Conservation (phyloP, 2,329 filamentous ascomycete genomes). For the Aspergillus proliferans region DNA sequence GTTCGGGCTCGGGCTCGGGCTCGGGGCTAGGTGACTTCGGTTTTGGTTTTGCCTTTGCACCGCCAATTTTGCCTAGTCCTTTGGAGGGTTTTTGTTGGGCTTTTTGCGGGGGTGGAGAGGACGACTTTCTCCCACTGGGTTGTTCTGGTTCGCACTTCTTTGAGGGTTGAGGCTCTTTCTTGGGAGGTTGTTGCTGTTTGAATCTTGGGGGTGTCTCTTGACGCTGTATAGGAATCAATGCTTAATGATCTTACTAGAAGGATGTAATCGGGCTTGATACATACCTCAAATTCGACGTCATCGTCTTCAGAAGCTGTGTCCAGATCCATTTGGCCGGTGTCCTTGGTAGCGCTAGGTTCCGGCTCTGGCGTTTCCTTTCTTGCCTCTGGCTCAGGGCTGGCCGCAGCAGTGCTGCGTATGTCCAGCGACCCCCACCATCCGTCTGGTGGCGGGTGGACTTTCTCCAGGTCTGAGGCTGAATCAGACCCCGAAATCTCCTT, state of each 20-base stretch:
- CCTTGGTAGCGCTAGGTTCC: not conserved
- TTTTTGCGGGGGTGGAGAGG: conserved; percentile 5
- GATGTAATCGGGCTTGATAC: not conserved
- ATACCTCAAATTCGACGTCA: conserved; percentile 35
- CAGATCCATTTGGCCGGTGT: conserved; percentile 10
- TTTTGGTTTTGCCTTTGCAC: conserved; percentile 21
- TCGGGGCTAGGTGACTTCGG: not conserved
- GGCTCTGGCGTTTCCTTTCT: not conserved
- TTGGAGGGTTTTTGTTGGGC: conserved; percentile 5
- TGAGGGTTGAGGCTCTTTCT: conserved; percentile 1
- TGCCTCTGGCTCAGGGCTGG: conserved; percentile 1
- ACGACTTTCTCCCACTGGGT: conserved; percentile 1
- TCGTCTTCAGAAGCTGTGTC: conserved; percentile 22
- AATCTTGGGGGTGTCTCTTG: conserved; percentile 31
- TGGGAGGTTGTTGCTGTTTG: conserved; percentile 10
- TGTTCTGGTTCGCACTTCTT: conserved; percentile 5
- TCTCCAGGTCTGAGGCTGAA: conserved; percentile 3
- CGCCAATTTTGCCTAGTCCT: conserved; percentile 26
- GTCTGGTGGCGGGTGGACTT: conserved; percentile 14
- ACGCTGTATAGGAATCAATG: conserved; percentile 17
- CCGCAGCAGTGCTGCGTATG: conserved; percentile 1
- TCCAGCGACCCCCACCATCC: conserved; percentile 31
- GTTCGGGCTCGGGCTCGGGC: not conserved
- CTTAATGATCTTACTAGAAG: not conserved
- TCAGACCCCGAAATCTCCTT: conserved; percentile 17